Evolutionary conservation across 495 filamentous ascomycete species (phyloP).

Genomic region (Penicillium atrosanguineum): DNA sequence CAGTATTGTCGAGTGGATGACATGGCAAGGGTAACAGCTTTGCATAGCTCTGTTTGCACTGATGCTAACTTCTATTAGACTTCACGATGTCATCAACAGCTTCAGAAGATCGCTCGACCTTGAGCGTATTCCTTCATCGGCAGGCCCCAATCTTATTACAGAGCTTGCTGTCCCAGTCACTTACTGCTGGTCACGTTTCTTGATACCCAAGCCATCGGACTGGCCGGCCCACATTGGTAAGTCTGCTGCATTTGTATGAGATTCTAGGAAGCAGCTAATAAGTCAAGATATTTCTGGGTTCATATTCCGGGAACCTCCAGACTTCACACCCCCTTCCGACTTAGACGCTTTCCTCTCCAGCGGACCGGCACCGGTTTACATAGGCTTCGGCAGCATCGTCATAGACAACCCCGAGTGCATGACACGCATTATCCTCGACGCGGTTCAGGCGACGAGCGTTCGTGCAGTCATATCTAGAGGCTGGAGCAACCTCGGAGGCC

Average conservation of each 20-base stretch:
- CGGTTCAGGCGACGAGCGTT: constrained; percentile 43
- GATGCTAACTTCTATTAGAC: not conserved
- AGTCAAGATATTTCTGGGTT: constrained; percentile 49
- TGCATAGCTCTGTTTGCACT: not conserved
- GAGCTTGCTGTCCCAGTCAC: constrained; percentile 11
- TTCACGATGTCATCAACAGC: constrained; percentile 11
- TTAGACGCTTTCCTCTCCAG: constrained; percentile 45
- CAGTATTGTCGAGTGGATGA: constrained; percentile 70
- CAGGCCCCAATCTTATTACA: constrained; percentile 5
- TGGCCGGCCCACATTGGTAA: constrained; percentile 8
- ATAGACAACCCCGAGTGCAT: constrained; percentile 52
- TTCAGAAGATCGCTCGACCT: constrained; percentile 8
- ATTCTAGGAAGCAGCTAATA: too few species aligned
- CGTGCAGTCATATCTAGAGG: constrained; percentile 59
- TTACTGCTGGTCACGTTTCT: constrained; percentile 15
- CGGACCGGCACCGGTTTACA: constrained; percentile 55
- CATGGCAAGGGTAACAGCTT: constrained; percentile 45
- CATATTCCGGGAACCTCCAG: constrained; percentile 48
- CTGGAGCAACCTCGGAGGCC: constrained; percentile 53
- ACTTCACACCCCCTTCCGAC: constrained; percentile 45
- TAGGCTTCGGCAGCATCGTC: constrained; percentile 65
- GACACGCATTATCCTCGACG: constrained; percentile 49
- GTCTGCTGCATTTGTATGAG: too few species aligned
- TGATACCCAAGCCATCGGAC: constrained; percentile 12
- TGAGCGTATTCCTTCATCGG: constrained; percentile 2